These are phyloP conservation scores for Trichoderma harzianum DNA, from an alignment of 2,329 filamentous ascomycete genomes.

Conservation along the genomic window DNA sequence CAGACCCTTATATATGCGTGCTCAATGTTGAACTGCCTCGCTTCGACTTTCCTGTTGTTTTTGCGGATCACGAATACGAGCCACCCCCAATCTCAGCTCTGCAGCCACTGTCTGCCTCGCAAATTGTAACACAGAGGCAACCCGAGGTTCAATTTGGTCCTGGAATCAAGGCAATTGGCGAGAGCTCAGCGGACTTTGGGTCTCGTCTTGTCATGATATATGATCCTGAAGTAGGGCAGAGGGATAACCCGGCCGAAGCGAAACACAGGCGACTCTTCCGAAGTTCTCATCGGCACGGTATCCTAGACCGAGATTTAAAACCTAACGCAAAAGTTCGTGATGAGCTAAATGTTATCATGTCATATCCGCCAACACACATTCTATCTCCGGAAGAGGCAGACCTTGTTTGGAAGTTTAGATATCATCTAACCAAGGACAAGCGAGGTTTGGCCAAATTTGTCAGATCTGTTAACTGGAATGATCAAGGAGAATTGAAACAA, in stretches of 20 bases:
- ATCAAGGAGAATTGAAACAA: constrained; percentile 79
- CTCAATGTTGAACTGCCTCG: constrained; percentile 89
- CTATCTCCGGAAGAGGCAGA: constrained; percentile 91
- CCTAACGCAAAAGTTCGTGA: constrained; percentile 95
- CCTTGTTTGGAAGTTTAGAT: constrained; percentile 94
- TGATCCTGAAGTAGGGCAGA: constrained; percentile 85
- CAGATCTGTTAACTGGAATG: constrained; percentile 94
- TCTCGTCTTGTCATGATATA: constrained; percentile 78
- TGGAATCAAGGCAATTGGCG: constrained; percentile 71
- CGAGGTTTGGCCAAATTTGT: constrained; percentile 92
- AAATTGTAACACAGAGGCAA: constrained; percentile 71
- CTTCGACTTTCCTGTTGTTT: constrained; percentile 94
- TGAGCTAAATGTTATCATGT: constrained; percentile 85
- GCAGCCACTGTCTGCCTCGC: constrained; percentile 53
- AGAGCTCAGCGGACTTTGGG: constrained; percentile 45
- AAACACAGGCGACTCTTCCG: constrained; percentile 91
- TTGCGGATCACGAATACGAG: constrained; percentile 89
- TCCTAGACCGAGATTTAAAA: constrained; percentile 90
- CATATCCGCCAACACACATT: constrained; percentile 86
- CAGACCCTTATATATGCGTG: constrained; percentile 61
- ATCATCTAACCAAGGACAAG: constrained; percentile 91
- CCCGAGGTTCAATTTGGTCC: constrained; percentile 89
- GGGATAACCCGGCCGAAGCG: constrained; percentile 89
- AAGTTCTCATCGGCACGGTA: constrained; percentile 85
- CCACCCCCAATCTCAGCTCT: constrained; percentile 77